phyloP scores from a whole-genome alignment of 2,329 filamentous ascomycete species.

The Ceratocystis albifundus region DNA sequence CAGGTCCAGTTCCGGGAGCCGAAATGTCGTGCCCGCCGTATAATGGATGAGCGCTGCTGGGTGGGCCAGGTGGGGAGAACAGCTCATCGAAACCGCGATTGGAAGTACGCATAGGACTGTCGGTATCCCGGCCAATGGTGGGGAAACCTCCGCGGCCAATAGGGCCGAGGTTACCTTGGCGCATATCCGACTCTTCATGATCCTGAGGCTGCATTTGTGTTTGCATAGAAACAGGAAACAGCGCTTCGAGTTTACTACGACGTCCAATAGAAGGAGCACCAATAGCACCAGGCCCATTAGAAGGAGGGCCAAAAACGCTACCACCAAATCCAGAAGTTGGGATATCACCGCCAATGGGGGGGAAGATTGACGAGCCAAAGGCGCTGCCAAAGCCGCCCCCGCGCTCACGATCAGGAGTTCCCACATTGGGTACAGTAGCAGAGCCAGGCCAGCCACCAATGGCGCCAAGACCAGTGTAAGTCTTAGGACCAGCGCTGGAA shows the following conservation, averaged over 20 bases:
- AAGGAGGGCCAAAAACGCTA: conserved; percentile 56
- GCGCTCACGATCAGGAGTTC: conserved; percentile 57
- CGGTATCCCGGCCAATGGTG: conserved; percentile 43
- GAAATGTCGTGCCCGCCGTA: conserved; percentile 20
- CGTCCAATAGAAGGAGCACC: conserved; percentile 58
- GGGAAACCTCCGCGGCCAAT: conserved; percentile 53
- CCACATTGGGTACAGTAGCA: conserved; percentile 44
- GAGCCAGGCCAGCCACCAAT: conserved; percentile 52
- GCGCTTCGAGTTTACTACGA: conserved; percentile 68
- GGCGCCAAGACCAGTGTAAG: conserved; percentile 52
- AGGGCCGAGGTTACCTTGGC: conserved; percentile 53
- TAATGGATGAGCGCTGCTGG: conserved; percentile 30
- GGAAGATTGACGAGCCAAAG: conserved; percentile 72
- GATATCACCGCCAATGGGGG: conserved; percentile 58
- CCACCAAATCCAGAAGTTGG: conserved; percentile 59
- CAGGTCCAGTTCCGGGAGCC: conserved; percentile 25
- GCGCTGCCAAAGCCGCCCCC: conserved; percentile 41
- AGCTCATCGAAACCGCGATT: conserved; percentile 47
- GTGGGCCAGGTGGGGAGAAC: conserved; percentile 31
- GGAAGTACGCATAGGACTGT: conserved; percentile 47
- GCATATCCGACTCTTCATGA: conserved; percentile 53
- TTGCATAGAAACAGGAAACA: conserved; percentile 84
- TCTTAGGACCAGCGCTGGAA: conserved; percentile 72
- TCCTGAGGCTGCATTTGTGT: conserved; percentile 73
- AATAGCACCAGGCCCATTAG: conserved; percentile 38